phyloP scores from a whole-genome alignment of 495 filamentous ascomycete species.

The Astrothelium macrocarpum region DNA sequence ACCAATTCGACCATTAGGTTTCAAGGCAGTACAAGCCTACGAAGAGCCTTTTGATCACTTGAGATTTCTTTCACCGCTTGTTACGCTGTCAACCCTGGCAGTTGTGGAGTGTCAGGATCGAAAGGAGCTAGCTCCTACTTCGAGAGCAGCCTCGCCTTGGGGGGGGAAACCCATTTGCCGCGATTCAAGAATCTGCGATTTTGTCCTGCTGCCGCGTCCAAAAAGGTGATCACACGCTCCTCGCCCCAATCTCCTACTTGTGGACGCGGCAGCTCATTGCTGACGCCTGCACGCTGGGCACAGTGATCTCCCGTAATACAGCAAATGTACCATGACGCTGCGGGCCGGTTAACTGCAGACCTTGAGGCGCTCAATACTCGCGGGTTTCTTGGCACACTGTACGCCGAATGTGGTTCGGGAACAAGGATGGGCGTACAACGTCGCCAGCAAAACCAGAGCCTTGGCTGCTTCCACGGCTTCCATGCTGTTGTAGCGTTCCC shows the following conservation, averaged over 20 bases:
- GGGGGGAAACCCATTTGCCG: not conserved
- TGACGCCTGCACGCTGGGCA: not conserved
- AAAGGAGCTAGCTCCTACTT: not conserved
- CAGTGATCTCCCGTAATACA: too few species aligned
- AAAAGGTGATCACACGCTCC: not conserved
- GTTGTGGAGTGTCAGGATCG: not conserved
- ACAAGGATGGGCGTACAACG: not conserved
- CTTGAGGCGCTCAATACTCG: not conserved
- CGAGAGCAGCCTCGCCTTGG: not conserved
- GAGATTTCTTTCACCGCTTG: not conserved
- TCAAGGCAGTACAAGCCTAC: not conserved
- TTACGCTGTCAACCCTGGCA: not conserved
- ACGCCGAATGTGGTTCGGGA: not conserved
- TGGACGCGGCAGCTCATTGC: not conserved
- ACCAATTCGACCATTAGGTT: not conserved
- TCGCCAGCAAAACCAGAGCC: not conserved
- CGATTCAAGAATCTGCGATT: not conserved
- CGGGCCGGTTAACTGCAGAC: not conserved
- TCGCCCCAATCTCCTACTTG: not conserved
- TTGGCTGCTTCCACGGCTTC: not conserved
- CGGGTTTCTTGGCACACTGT: not conserved
- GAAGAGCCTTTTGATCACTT: not conserved
- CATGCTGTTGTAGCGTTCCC: not conserved
- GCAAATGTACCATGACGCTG: not conserved
- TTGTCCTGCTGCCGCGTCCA: not conserved